Conservation (phyloP, 78 protist genomes). For the Dictyostelium brefeldianum region DNA sequence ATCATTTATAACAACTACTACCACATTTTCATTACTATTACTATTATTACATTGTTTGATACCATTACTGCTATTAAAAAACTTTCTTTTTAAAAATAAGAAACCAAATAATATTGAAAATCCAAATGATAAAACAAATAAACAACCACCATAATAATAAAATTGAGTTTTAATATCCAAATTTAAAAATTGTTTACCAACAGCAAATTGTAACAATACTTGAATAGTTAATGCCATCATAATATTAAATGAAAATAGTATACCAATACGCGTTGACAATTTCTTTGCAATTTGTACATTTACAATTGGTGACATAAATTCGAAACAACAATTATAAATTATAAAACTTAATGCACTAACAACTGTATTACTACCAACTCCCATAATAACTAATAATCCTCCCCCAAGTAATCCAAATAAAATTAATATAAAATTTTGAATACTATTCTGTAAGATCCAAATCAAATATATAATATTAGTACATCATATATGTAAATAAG, state of each 20-base stretch:
- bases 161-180: conserved; percentile 41
- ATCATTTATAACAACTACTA: no score
- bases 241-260: conserved; percentile 52
- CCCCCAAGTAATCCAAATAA: conserved; percentile 51
- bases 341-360: conserved; percentile 38
- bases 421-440: conserved; percentile 15
- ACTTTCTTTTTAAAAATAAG: conserved; percentile 2
- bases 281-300: conserved; percentile 67
- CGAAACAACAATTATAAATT: conserved; percentile 62
- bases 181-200: conserved; percentile 31
- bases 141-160: conserved; percentile 41
- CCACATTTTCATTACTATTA: neutral
- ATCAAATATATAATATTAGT: neutral
- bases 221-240: conserved; percentile 58
- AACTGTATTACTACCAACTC: conserved; percentile 26
- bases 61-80: neutral
- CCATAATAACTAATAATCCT: conserved; percentile 33
- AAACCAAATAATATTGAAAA: conserved; percentile 12
- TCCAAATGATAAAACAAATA: conserved; percentile 31
- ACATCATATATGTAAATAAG: no score
- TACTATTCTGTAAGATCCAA: conserved; percentile 13
- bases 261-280: conserved; percentile 28
- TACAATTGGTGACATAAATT: conserved; percentile 69
- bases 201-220: conserved; percentile 25
- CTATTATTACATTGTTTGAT: neutral